Percentiles rank a stretch among this genome's conserved stretches.
phyloP scores from a whole-genome alignment of 208 protist genomes.

The Acanthamoeba royreba region DNA sequence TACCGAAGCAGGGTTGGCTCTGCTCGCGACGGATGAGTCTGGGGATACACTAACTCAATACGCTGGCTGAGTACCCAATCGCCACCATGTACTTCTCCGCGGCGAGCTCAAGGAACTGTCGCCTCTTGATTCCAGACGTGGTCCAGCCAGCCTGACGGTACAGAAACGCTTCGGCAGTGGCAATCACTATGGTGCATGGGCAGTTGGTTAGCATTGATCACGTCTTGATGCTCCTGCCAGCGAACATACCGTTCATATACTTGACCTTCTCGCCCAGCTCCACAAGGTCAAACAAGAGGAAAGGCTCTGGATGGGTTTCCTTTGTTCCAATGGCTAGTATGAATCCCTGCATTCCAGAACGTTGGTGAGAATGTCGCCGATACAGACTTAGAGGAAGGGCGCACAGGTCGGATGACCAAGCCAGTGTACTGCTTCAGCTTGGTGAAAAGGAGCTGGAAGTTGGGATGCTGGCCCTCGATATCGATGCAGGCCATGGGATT shows the following conservation, averaged over 20 bases:
- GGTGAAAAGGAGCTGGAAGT: not conserved
- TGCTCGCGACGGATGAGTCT: too few relatives aligned
- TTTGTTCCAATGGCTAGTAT: not conserved
- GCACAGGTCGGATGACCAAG: not conserved
- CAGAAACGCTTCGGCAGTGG: conserved; percentile 22
- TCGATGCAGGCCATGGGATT: not conserved
- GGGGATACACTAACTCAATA: not conserved
- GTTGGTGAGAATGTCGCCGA: too few relatives aligned
- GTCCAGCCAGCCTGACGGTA: not conserved
- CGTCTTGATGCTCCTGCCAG: not conserved
- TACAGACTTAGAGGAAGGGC: too few relatives aligned
- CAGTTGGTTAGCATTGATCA: not conserved
- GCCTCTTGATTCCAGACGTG: conserved; percentile 21
- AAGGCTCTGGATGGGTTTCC: conserved; percentile 2
- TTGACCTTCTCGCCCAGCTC: conserved; percentile 64
- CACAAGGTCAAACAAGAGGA: conserved; percentile 53
- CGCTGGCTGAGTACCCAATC: not conserved
- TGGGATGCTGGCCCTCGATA: not conserved
- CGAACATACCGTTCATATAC: conserved; percentile 53
- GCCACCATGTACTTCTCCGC: conserved; percentile 37
- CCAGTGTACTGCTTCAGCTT: not conserved
- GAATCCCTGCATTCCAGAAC: too few relatives aligned
- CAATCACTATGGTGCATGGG: not conserved
- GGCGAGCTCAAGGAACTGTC: conserved; percentile 50
- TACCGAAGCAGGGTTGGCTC: not conserved